A percentile compares a stretch with the other conserved stretches of the same genome.
Evolutionary conservation across 805 yeast species (phyloP).

Genomic region (Metschnikowia kofuensis): DNA sequence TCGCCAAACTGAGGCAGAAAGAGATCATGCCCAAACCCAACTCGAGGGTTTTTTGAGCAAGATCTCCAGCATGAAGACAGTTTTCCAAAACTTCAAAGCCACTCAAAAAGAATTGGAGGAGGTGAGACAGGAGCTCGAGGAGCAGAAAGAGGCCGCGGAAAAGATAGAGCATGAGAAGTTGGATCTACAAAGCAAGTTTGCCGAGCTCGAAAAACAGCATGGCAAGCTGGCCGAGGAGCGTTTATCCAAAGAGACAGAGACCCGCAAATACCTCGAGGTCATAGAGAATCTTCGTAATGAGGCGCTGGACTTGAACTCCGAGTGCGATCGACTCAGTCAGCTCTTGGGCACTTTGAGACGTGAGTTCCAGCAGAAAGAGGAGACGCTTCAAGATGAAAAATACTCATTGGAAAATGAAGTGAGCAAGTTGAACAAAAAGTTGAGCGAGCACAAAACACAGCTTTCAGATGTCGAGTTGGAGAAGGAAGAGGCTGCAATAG

Average conservation of each 20-base stretch:
- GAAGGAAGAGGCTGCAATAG: conserved; percentile 36
- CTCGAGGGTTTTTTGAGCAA: conserved; percentile 62
- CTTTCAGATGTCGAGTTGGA: conserved; percentile 39
- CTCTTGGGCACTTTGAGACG: conserved; percentile 38
- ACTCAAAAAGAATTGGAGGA: conserved; percentile 60
- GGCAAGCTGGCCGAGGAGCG: conserved; percentile 33
- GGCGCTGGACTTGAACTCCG: conserved; percentile 44
- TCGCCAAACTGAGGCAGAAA: conserved; percentile 34
- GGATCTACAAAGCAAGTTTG: background rate
- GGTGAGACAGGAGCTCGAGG: conserved; percentile 7
- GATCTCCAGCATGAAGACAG: conserved; percentile 68
- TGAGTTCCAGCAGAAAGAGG: conserved; percentile 35
- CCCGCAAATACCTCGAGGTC: conserved; percentile 19
- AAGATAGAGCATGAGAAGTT: conserved; percentile 3
- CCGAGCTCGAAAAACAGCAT: conserved; percentile 5
- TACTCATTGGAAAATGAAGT: conserved; percentile 39
- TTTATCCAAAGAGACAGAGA: conserved; percentile 4
- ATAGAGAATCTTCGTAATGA: conserved; percentile 18
- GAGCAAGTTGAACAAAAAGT: conserved; percentile 36
- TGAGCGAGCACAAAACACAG: conserved; percentile 39
- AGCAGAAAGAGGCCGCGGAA: conserved; percentile 5
- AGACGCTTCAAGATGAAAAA: conserved; percentile 34
- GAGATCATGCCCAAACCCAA: conserved; percentile 55
- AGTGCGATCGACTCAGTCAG: conserved; percentile 49
- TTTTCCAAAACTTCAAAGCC: conserved; percentile 70